Evolutionary conservation across 2,329 filamentous ascomycete species (phyloP).

Genomic region (Xylariaceae sp.): DNA sequence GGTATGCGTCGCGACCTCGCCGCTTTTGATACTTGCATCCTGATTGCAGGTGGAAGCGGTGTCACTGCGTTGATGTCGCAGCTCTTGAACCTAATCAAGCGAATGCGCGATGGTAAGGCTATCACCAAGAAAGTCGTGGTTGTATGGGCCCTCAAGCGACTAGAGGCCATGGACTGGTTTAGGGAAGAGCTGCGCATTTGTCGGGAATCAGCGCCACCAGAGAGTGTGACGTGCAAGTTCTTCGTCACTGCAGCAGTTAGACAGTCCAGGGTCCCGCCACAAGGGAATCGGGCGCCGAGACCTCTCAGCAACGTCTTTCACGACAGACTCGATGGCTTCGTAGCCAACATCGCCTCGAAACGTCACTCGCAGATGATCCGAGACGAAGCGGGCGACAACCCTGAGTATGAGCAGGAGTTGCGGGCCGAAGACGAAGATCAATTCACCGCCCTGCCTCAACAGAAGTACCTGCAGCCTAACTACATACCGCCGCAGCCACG

Average conservation of each 20-base stretch:
- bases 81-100: slow-evolving; percentile 88
- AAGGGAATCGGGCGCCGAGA: slow-evolving; percentile 43
- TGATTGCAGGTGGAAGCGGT: slow-evolving; percentile 90
- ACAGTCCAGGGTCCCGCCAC: slow-evolving; percentile 27
- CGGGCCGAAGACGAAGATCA: slow-evolving; percentile 79
- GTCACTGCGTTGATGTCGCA: slow-evolving; percentile 93
- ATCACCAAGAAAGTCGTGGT: slow-evolving; percentile 88
- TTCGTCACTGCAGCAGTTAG: slow-evolving; percentile 80
- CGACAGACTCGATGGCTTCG: slow-evolving; percentile 82
- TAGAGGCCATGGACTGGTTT: slow-evolving; percentile 97
- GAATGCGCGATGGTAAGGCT: slow-evolving; percentile 91
- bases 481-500: slow-evolving; percentile 32
- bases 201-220: slow-evolving; percentile 80
- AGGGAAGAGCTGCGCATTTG: slow-evolving; percentile 91
- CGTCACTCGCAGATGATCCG: slow-evolving; percentile 79
- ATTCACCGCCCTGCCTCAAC: slow-evolving; percentile 74
- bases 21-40: slow-evolving; percentile 87
- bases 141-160: slow-evolving; percentile 87
- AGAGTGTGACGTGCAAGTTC: slow-evolving; percentile 89
- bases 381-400: slow-evolving; percentile 74
- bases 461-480: slow-evolving; percentile 58
- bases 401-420: slow-evolving; percentile 73
- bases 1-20: slow-evolving; percentile 88
- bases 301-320: slow-evolving; percentile 74
- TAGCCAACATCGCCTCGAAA: slow-evolving; percentile 81